phyloP scores from a whole-genome alignment of 352 stramenopile species.

The Phytophthora lateralis region DNA sequence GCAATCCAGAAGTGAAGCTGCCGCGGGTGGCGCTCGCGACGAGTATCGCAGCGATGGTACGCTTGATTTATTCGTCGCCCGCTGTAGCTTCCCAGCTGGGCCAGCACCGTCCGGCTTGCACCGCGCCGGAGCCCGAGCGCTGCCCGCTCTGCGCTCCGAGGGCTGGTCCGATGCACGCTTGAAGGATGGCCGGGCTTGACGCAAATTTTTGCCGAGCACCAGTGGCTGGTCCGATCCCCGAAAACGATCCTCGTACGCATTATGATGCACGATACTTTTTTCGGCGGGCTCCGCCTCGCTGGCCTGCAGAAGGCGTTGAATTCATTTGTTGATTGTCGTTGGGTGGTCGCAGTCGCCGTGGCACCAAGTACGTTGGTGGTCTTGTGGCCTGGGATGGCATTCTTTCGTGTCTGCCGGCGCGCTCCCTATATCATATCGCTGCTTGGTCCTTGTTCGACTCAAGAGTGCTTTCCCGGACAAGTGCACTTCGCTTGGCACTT shows the following conservation, averaged over 20 bases:
- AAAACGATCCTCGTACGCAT: slow-evolving; percentile 11
- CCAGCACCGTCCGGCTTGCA: slow-evolving; percentile 16
- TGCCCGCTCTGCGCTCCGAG: slow-evolving; percentile 6
- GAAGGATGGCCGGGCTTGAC: slow-evolving; percentile 11
- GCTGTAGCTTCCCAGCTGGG: slow-evolving; percentile 18
- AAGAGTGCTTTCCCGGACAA: background rate
- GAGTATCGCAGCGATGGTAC: slow-evolving; percentile 23
- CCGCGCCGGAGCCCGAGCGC: slow-evolving; percentile 17
- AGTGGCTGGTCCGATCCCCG: slow-evolving; percentile 20
- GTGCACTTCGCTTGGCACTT: slow-evolving; percentile 1
- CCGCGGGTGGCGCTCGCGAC: background rate
- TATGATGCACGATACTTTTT: slow-evolving; percentile 26
- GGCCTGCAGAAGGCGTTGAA: slow-evolving; percentile 10
- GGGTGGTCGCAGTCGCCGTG: background rate
- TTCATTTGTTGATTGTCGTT: slow-evolving; percentile 19
- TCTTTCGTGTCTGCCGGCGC: slow-evolving; percentile 30
- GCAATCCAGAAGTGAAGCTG: background rate
- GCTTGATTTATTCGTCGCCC: slow-evolving; percentile 19
- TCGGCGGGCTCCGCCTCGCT: slow-evolving; percentile 9
- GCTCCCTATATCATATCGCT: slow-evolving; percentile 37
- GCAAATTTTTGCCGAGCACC: slow-evolving; percentile 17
- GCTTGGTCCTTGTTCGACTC: slow-evolving; percentile 28
- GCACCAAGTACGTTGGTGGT: background rate
- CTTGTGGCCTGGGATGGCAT: slow-evolving; percentile 2
- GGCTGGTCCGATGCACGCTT: slow-evolving; percentile 24